Base-by-base conservation (phyloP, 2,329 filamentous ascomycete species). In the Trichophyton verrucosum region DNA sequence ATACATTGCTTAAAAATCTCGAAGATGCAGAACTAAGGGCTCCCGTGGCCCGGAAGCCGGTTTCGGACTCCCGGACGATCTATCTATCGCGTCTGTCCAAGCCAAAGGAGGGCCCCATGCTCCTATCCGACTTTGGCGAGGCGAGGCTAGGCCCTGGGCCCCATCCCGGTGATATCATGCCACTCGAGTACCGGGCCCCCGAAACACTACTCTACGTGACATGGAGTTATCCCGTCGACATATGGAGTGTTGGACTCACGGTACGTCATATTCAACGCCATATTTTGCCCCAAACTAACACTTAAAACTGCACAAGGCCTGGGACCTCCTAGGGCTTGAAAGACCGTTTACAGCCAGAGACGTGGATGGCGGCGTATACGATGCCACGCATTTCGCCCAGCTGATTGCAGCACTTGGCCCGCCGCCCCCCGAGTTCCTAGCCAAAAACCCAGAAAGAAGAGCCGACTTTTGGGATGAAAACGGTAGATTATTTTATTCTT, bases 311-410 rank as follows among this genome's bases (percentile, higher is more conserved):
- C 58, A 24, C 27, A 78, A 20, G 77, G 71, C 76, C 2, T 80
- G 77, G 77, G 74, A 79, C 56, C 53, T 80, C 77, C 77, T 40
- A 72, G 78, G 65, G 70, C 74, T 3, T 65, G 65, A 0, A 42
- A 71, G 69, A 40, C 66, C 80, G n/a, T 81, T 79, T 63, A 68
- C 68, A 15, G 68, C 73, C 20, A 33, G 47, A 44, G 42, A 68
- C 0, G 74, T 77, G 40, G 68, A 70, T 0, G 70, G 75, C 60
- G 58, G 64, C 17, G 60, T 74, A 20, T 78, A 78, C 55, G 68
- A 72, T 13, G 73, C 71, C 36, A 68, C 73, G 0, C 76, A 77
- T 65, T 70, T 80, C 9, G 75, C 78, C 0, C 73, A 80, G 61
- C 71, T 80, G 0, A 72, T 77, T 38, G 71, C 68, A 3, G 62